These are phyloP conservation scores for Rhynchospora tenuis DNA, from an alignment of 176 grass and related monocot genomes.

Conservation along the genomic window DNA sequence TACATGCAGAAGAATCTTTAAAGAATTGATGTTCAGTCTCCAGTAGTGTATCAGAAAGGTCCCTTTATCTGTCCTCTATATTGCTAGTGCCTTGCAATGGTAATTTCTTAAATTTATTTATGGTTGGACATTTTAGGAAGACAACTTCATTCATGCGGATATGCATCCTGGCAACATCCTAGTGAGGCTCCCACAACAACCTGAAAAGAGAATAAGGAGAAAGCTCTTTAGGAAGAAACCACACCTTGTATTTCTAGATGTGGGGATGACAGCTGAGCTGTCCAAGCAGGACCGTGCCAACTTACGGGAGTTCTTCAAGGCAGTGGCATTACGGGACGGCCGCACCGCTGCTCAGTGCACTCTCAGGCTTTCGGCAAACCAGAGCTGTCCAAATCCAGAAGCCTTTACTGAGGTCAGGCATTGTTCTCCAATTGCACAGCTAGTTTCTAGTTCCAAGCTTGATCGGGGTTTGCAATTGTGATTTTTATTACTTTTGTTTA, in stretches of 20 bases:
- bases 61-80: not conserved
- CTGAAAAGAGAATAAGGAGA: conserved; percentile 46
- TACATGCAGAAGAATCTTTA: not conserved
- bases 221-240: conserved; percentile 71
- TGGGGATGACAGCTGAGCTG: conserved; percentile 95
- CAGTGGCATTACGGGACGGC: conserved; percentile 81
- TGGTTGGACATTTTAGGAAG: conserved; percentile 48
- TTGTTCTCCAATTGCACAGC: not conserved
- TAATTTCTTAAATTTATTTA: not conserved
- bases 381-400: conserved; percentile 75
- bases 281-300: conserved; percentile 68
- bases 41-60: not conserved
- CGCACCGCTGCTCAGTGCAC: conserved; percentile 80
- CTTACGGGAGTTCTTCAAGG: conserved; percentile 82
- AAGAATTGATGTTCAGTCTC: not conserved
- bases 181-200: conserved; percentile 45
- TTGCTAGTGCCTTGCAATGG: not conserved
- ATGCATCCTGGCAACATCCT: conserved; percentile 99
- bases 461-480: not conserved
- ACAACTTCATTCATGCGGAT: conserved; percentile 98
- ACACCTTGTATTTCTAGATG: conserved; percentile 88
- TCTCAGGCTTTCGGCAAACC: conserved; percentile 64
- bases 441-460: not conserved
- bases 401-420: conserved; percentile 73
- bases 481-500: not conserved